Evolutionary conservation across 768 basidiomycete genomes (phyloP), one percentile per base, ranked within the genome.

Genomic region (Zangia roseola): DNA sequence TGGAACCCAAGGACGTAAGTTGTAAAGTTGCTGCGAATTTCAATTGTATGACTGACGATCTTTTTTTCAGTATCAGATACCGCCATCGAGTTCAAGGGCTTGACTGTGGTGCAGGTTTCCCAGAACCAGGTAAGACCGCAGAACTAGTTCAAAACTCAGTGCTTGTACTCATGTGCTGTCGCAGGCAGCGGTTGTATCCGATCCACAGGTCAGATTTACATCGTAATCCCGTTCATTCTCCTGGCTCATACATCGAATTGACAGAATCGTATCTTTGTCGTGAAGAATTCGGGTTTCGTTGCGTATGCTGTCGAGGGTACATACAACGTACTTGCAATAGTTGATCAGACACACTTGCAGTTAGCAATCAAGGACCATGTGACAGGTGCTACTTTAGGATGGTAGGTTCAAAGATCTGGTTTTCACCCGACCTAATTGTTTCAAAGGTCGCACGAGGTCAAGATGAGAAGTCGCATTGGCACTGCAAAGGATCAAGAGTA

Each of bases 51-150:
- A 55, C 43, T 31, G 8, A 5, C 8, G 12, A 31, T 47, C 44
- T 26, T 23, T 45, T 30, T 38, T n/a, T n/a, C n/a, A 89, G 87
- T 91, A 38, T 89, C 88, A 10, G 89, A 91, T 57, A 85, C 89
- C 2, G 86, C 88, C 20, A 84, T 91, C 40, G 81, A 85, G 54
- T 91, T 91, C 64, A 76, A 82, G 41, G 90, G 90, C 42, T 70
- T 92, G 51, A 89, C 86, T 0, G 76, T 88, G n/a, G 88, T 92
- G 0, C 90, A 92, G 60, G 91, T 91, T 19, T 87, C 87, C 1
- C 90, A 91, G 72, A 92, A 92, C 60, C 83, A 84, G 60, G 86
- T 69, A 40, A 45, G 52, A 43, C 20, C 13, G 10, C 3, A 0
- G 24, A 45, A n/a, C n/a, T n/a, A n/a, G 50, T 35, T 12, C 7